phyloP scores from a whole-genome alignment of 495 filamentous ascomycete species.

The Aspergillus ostianus region DNA sequence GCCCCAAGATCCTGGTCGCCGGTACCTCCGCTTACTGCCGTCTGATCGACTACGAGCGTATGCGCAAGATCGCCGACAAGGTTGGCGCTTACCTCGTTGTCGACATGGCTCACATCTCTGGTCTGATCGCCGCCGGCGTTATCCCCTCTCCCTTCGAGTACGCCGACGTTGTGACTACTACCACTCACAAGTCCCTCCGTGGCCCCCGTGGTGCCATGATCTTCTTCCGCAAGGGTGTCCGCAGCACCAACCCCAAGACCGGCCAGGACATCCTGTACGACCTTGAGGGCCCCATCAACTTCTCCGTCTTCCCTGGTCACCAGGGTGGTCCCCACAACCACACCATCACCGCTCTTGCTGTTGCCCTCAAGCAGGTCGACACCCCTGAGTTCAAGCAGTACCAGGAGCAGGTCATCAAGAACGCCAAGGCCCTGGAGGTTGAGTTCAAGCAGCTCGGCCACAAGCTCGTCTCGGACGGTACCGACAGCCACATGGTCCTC shows the following conservation, averaged over 20 bases:
- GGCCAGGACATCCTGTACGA: slow-evolving; percentile 91
- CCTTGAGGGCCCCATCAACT: slow-evolving; percentile 95
- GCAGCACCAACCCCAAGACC: slow-evolving; percentile 81
- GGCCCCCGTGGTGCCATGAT: slow-evolving; percentile 99
- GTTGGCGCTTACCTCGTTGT: slow-evolving; percentile 93
- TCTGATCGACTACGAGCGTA: slow-evolving; percentile 92
- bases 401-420: slow-evolving; percentile 82
- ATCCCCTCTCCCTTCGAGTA: slow-evolving; percentile 93
- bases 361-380: slow-evolving; percentile 92
- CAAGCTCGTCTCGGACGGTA: slow-evolving; percentile 90
- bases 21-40: slow-evolving; percentile 99
- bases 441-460: slow-evolving; percentile 28
- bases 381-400: slow-evolving; percentile 95
- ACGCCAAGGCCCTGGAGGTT: slow-evolving; percentile 25
- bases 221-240: slow-evolving; percentile 97
- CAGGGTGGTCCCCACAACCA: slow-evolving; percentile 99
- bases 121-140: slow-evolving; percentile 87
- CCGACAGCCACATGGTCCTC: slow-evolving; percentile 94
- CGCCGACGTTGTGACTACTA: slow-evolving; percentile 97
- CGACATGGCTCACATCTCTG: slow-evolving; percentile 99
- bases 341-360: slow-evolving; percentile 97
- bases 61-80: slow-evolving; percentile 94
- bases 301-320: slow-evolving; percentile 98
- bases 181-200: slow-evolving; percentile 98
- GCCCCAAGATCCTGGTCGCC: slow-evolving; percentile 92